phyloP scores from a whole-genome alignment of 257 asterid species.

The Solanum acaule region DNA sequence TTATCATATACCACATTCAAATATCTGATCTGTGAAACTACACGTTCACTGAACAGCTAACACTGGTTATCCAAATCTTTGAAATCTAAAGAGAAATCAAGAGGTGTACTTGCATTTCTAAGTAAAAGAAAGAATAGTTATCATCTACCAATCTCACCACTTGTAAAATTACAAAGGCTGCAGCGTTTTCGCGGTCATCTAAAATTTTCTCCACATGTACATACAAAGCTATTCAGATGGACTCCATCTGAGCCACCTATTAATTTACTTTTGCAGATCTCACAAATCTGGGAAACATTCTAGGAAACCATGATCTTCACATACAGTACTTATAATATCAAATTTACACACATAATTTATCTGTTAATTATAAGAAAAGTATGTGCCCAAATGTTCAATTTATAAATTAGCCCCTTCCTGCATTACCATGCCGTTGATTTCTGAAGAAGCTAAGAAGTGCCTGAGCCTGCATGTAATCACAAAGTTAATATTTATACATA shows the following conservation, averaged over 20 bases:
- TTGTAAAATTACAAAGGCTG: not conserved
- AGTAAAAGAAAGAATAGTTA: not conserved
- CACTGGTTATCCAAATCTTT: not conserved
- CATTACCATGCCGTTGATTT: conserved; percentile 69
- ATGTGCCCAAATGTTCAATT: not conserved
- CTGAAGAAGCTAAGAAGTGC: conserved; percentile 66
- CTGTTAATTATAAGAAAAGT: conserved; percentile 13
- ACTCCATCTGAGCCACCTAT: not conserved
- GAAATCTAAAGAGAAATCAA: not conserved
- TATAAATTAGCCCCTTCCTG: conserved; percentile 47
- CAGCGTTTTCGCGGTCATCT: not conserved
- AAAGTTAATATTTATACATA: not conserved
- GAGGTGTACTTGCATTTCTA: not conserved
- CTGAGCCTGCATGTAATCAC: conserved; percentile 51
- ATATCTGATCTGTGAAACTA: not conserved
- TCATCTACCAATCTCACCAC: not conserved
- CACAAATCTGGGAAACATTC: not conserved
- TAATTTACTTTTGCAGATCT: not conserved
- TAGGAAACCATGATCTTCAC: not conserved
- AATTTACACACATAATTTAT: conserved; percentile 14
- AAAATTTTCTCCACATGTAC: not conserved
- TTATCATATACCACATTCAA: not conserved
- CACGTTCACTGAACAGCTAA: not conserved
- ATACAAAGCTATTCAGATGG: not conserved
- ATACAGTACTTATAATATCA: conserved; percentile 8